Base-by-base conservation (phyloP, 2,329 filamentous ascomycete genomes). In the Botrytis medusae region DNA sequence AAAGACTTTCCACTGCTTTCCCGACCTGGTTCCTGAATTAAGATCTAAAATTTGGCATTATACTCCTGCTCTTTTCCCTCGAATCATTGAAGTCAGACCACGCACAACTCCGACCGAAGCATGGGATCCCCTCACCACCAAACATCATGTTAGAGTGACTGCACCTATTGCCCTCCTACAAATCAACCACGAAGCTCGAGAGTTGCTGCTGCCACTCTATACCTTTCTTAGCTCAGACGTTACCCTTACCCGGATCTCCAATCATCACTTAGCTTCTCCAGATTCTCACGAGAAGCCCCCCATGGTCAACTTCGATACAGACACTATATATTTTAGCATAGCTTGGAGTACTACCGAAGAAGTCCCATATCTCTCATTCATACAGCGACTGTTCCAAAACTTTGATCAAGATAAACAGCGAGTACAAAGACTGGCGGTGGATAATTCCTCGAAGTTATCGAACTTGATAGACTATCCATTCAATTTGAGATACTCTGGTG, bases 81-180 rank as follows among this genome's bases (percentile, higher is more conserved):
- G 64, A 68, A 68, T 68, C 34, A 68, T 68, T n/a, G 48, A 68
- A 68, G 46, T 68, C 46, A 68, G 64, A 57, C 48, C 64, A 42
- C 16, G 34, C 48, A 40, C n/a, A 29, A 68, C 34, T 34, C 62
- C 62, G 34, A 54, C 46, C 20, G 25, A 40, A 68, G 46, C 64
- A 22, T 68, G 64, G 64, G 8, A 68, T 68, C 48, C 64, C n/a
- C 34, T 68, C 4, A 68, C 64, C 34, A 68, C 64, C 64, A 68
- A 57, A 20, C 48, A 68, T 57, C 34, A 57, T 42, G 48, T 68
- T 29, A 37, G 48, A 57, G 25, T n/a, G 25, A 68, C 64, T 12
- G 34, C 34, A 29, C 64, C 64, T 57, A 25, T 40, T 32, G 9
- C 29, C 4, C 34, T 57, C 46, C 25, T 68, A 22, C 34, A 51